Conservation (phyloP, 2,329 filamentous ascomycete species). For the Dichotomopilus funicola region DNA sequence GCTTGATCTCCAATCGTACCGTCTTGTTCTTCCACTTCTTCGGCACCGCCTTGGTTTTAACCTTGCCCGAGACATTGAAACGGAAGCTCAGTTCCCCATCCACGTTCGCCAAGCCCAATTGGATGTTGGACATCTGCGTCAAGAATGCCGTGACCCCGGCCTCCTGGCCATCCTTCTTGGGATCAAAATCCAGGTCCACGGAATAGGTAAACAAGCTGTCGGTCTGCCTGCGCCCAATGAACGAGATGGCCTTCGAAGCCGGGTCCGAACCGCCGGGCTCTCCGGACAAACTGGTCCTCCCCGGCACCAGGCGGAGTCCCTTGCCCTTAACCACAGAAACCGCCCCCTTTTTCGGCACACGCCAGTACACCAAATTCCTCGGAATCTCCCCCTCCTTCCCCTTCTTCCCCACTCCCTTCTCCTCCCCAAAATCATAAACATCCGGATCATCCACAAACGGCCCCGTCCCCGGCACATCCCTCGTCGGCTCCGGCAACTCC, state of each 20-base stretch:
- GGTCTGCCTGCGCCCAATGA: conserved; percentile 30
- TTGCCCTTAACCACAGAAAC: conserved; percentile 19
- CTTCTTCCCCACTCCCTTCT: neutral
- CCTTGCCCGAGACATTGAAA: conserved; percentile 12
- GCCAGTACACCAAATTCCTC: conserved; percentile 29
- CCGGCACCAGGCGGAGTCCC: conserved; percentile 26
- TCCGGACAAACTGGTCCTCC: conserved; percentile 26
- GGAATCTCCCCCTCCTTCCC: conserved; percentile 20
- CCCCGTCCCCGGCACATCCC: conserved; percentile 34
- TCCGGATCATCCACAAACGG: conserved; percentile 40
- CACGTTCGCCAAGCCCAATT: conserved; percentile 27
- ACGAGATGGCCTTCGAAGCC: conserved; percentile 24
- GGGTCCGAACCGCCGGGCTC: conserved; percentile 10
- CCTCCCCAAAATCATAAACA: conserved; percentile 37
- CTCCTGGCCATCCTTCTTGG: conserved; percentile 25
- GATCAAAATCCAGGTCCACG: conserved; percentile 27
- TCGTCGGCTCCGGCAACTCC: conserved; percentile 31
- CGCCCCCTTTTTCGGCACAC: conserved; percentile 24
- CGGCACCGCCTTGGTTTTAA: conserved; percentile 20
- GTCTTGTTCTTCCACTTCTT: conserved; percentile 20
- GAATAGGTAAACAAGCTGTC: conserved; percentile 29
- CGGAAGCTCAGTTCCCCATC: conserved; percentile 20
- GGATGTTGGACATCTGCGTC: conserved; percentile 29
- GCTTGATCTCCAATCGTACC: neutral
- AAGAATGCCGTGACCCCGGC: conserved; percentile 31